Conservation (phyloP, 805 yeast species). For the Diddensiella santjacobensis region DNA sequence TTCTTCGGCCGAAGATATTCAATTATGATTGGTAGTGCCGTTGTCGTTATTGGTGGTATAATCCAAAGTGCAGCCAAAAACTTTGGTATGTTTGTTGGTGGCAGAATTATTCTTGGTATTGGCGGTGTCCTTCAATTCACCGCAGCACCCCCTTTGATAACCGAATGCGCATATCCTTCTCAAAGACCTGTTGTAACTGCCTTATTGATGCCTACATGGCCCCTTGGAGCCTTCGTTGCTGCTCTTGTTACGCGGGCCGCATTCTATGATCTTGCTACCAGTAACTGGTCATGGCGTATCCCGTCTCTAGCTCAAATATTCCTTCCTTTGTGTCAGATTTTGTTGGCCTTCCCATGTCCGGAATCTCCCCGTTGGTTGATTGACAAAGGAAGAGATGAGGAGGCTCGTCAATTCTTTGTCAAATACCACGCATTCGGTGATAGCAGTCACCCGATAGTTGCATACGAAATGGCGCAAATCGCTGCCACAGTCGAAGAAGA, state of each 20-base stretch:
- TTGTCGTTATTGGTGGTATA: conserved; percentile 56
- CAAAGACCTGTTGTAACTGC: conserved; percentile 59
- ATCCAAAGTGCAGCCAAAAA: conserved; percentile 39
- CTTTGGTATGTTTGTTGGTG: conserved; percentile 65
- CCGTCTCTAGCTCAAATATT: conserved; percentile 68
- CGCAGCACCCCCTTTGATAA: conserved; percentile 68
- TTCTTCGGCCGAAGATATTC: conserved; percentile 58
- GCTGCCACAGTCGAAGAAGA: conserved; percentile 20
- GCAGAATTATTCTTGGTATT: conserved; percentile 64
- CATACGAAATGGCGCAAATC: conserved; percentile 27
- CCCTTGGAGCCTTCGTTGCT: conserved; percentile 63
- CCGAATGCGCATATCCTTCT: conserved; percentile 63
- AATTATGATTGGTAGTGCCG: conserved; percentile 50
- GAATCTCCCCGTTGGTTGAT: conserved; percentile 44
- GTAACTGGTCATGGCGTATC: conserved; percentile 58
- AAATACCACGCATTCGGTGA: conserved; percentile 28
- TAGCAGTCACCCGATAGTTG: conserved; percentile 9
- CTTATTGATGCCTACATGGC: conserved; percentile 65
- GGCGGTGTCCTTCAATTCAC: conserved; percentile 72
- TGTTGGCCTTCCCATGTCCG: conserved; percentile 36
- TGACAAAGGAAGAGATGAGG: conserved; percentile 46
- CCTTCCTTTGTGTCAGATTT: conserved; percentile 54
- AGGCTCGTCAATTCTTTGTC: conserved; percentile 35
- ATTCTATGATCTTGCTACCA: conserved; percentile 46
- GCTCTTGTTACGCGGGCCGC: conserved; percentile 58